Evolutionary conservation across 2,329 filamentous ascomycete genomes (phyloP).

Genomic region (Paramyrothecium roridum): DNA sequence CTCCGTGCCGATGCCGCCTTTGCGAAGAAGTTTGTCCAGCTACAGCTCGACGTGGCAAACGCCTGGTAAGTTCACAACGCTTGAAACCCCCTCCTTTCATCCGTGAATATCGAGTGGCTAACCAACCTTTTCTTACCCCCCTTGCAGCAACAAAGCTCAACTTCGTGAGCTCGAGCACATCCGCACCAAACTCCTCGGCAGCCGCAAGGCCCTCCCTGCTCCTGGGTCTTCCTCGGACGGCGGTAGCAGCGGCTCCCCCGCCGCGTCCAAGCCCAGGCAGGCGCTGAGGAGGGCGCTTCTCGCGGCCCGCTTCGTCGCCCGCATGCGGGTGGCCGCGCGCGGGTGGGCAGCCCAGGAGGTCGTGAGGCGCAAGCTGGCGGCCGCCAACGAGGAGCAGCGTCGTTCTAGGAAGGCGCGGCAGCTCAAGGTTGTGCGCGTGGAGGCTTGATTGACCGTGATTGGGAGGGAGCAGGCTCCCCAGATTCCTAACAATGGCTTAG

Average conservation of each 20-base stretch:
- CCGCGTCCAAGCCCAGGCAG: slow-evolving; percentile 13
- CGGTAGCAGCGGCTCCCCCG: slow-evolving; percentile 6
- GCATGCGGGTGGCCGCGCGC: slow-evolving; percentile 44
- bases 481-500: too few species aligned
- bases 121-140: slow-evolving; percentile 7
- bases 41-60: slow-evolving; percentile 79
- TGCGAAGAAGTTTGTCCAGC: slow-evolving; percentile 79
- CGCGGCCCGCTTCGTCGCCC: slow-evolving; percentile 50
- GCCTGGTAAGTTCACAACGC: slow-evolving; percentile 69
- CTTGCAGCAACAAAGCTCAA: slow-evolving; percentile 81
- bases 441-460: slow-evolving; percentile 15
- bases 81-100: slow-evolving; percentile 1
- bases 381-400: slow-evolving; percentile 44
- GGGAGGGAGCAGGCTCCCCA: too few species aligned
- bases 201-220: slow-evolving; percentile 30
- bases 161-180: slow-evolving; percentile 82
- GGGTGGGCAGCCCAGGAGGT: slow-evolving; percentile 51
- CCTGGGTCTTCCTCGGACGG: slow-evolving; percentile 16
- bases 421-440: slow-evolving; percentile 36
- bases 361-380: slow-evolving; percentile 44
- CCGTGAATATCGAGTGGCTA: not conserved
- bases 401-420: slow-evolving; percentile 39
- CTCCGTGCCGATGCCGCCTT: slow-evolving; percentile 79
- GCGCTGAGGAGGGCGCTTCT: slow-evolving; percentile 42
- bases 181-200: slow-evolving; percentile 43